A percentile compares a stretch with the other conserved stretches of the same genome.
These are phyloP conservation scores for Fusarium sp. DNA, from an alignment of 2,329 filamentous ascomycete genomes.

Conservation along the genomic window DNA sequence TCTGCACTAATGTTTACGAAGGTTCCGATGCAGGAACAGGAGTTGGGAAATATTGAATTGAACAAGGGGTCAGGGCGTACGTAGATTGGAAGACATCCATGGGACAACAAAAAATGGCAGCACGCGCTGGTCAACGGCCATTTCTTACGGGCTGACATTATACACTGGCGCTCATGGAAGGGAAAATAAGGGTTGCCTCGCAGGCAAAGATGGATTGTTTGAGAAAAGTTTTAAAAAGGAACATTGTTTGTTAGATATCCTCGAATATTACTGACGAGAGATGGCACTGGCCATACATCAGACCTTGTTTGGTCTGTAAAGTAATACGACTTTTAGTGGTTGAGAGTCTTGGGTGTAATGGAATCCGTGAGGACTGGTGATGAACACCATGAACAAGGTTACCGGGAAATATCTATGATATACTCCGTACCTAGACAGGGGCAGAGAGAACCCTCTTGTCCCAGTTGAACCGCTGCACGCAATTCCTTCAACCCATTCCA, in stretches of 20 bases:
- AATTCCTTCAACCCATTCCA: not conserved
- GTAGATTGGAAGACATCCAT: slow-evolving; percentile 34
- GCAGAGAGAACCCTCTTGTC: too few species aligned
- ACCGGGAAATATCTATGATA: too few species aligned
- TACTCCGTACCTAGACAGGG: not conserved
- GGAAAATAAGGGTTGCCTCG: slow-evolving; percentile 31
- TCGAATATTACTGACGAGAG: slow-evolving; percentile 15
- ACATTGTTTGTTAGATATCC: slow-evolving; percentile 23
- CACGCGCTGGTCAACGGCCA: slow-evolving; percentile 36
- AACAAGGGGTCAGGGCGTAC: slow-evolving; percentile 30
- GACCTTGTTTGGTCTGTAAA: not conserved
- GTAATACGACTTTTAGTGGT: not conserved
- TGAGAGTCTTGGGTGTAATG: not conserved
- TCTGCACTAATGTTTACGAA: slow-evolving; percentile 33
- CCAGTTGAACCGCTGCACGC: not conserved
- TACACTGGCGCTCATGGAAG: slow-evolving; percentile 34
- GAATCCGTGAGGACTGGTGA: not conserved
- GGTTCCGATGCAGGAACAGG: slow-evolving; percentile 28
- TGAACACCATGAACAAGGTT: not conserved
- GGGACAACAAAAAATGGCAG: slow-evolving; percentile 28
- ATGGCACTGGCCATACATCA: slow-evolving; percentile 8
- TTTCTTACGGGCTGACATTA: slow-evolving; percentile 16
- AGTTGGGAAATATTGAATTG: slow-evolving; percentile 39
- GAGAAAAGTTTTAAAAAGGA: slow-evolving; percentile 20
- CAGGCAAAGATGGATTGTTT: slow-evolving; percentile 30